Base-by-base conservation (phyloP, 2,329 filamentous ascomycete genomes). In the Phaeosphaeriaceae sp. region DNA sequence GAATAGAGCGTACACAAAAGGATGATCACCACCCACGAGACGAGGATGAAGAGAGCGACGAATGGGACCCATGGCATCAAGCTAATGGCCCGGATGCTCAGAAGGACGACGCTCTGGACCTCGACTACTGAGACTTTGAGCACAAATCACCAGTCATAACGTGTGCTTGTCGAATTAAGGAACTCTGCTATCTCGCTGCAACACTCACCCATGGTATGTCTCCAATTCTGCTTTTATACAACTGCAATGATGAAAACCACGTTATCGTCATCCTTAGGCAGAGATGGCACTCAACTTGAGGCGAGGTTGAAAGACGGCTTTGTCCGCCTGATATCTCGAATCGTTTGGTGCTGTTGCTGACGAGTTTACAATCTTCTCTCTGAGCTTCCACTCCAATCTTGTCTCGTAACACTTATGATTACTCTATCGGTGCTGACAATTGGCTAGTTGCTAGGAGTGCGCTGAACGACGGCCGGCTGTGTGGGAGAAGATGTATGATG, bases 181-280 rank as follows among this genome's bases (percentile, higher is more conserved):
- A 36, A 36, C 11, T 13, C 6, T 36, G 31, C 5, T 7, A 36
- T 36, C 31, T 7, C 31, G 31, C 31, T 36, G 13, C 31, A 36
- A 36, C 31, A 15, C 31, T 36, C 11, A 36, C 11, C 7, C 31
- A 27, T 15, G 31, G 48, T 50, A 40, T 40, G 48, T 50, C 21
- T 24, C 47, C 42, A 55, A 36, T 15, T 13, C 19, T 19, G 22
- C 20, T 24, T n/a, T 15, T 24, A 7, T 19, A 13, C 22, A 15
- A 33, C 25, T 66, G 58, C 61, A 73, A 90, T 94, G 92, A 96
- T 94, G 92, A 95, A 88, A 93, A 83, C 78, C 78, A 80, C 85
- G 81, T 85, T 93, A 93, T 93, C 90, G 91, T 96, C 92, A 96
- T 96, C 92, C 92, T 96, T 96, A 96, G 91, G 84, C 92, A 86